phyloP scores from a whole-genome alignment of 2,329 filamentous ascomycete genomes.

The Catunica adiposa region DNA sequence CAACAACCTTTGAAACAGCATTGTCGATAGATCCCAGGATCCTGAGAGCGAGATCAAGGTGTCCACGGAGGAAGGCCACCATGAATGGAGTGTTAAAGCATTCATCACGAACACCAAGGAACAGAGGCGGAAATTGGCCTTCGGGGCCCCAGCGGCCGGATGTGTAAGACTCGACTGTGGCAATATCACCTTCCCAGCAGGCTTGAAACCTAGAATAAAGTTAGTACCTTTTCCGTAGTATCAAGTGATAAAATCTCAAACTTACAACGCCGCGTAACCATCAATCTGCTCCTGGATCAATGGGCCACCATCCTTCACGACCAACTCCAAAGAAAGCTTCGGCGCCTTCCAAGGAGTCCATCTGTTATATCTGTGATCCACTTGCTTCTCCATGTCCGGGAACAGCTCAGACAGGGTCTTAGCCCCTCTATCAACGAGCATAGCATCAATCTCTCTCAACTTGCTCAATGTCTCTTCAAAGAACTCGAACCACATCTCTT shows the following conservation, averaged over 20 bases:
- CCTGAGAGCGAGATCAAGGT: constrained; percentile 43
- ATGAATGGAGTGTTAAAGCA: constrained; percentile 43
- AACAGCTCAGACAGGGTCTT: constrained; percentile 52
- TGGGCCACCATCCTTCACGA: background rate
- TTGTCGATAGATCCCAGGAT: constrained; percentile 51
- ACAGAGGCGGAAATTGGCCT: constrained; percentile 40
- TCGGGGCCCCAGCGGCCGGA: constrained; percentile 40
- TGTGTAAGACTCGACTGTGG: constrained; percentile 48
- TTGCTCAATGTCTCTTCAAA: constrained; percentile 35
- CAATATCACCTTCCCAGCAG: constrained; percentile 52
- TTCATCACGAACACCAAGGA: constrained; percentile 42
- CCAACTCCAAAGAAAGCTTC: background rate
- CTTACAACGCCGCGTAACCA: background rate
- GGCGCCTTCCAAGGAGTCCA: constrained; percentile 25
- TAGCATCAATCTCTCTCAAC: constrained; percentile 29
- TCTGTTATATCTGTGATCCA: constrained; percentile 14
- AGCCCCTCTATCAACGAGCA: constrained; percentile 41
- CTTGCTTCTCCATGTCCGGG: constrained; percentile 28
- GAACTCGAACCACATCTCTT: constrained; percentile 30
- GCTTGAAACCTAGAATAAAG: constrained; percentile 43
- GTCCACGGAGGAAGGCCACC: constrained; percentile 49
- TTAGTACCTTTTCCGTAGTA: constrained; percentile 24
- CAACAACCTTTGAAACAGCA: constrained; percentile 24
- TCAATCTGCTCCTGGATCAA: background rate
- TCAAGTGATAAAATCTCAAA: background rate